Base-by-base conservation (phyloP, 441 rosid genomes). In the Populus hybrid region DNA sequence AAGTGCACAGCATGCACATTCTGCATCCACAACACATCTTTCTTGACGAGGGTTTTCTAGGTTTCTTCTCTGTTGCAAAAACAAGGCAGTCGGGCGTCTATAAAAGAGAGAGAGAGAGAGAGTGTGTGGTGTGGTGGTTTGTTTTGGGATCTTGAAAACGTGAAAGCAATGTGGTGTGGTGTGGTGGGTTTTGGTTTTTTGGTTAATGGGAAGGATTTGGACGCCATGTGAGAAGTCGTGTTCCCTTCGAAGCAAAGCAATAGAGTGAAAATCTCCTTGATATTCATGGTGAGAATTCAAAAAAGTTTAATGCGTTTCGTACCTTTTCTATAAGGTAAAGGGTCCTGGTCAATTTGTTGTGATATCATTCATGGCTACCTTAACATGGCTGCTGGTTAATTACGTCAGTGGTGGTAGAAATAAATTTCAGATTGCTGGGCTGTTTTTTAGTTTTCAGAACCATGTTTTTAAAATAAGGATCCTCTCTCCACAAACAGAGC, bases 11-110 rank as follows among this genome's bases (percentile, higher is more conserved):
- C 98, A 92, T 90, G 83, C 97, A 93, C 78, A 85, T 57, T 77
- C 88, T 81, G 16, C 82, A 68, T 71, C 97, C 94, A 69, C 92
- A 92, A 79, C 97, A 93, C 96, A 91, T 91, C 83, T 81, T 84
- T 38, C 16, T 46, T 7, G 57, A 46, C 18, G 57, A 46, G 57
- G 57, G 57, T 46, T 14, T 46, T 46, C 20, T 14, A 3, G 57
- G 57, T 14, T 46, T 46, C 57, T 38, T 46, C 57, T 14, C 18
- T 46, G 57, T 14, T 46, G 57, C 57, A 46, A 5, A 14, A 46
- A 14, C 57, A 46, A 46, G 57, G 57, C 57, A 46, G 57, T 14
- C 1, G 57, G 6, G 57, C 18, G 57, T 46, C 5, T 46, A 46
- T 46, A 46, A 46, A 46, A 46, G 57, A 14, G 7, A 46, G 57